Conservation (phyloP, 176 grass and related monocot species). For the Puccinellia tenuiflora region DNA sequence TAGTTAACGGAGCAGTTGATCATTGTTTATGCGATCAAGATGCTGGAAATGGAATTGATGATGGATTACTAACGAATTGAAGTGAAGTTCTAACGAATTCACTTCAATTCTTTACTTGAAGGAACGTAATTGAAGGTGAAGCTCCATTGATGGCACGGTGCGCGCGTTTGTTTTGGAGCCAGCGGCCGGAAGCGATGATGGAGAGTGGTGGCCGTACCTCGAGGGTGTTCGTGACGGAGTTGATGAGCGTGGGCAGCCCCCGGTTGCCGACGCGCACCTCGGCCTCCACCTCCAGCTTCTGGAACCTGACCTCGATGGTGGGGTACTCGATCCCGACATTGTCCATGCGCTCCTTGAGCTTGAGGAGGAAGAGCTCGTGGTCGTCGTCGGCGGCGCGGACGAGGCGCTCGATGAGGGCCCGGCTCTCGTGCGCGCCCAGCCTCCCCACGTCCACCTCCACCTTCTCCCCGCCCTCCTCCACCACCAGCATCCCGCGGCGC, state of each 20-base stretch:
- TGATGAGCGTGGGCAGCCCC: conserved; percentile 61
- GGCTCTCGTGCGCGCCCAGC: conserved; percentile 45
- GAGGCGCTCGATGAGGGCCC: conserved; percentile 60
- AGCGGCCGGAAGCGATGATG: neutral
- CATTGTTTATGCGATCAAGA: neutral
- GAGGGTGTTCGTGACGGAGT: conserved; percentile 65
- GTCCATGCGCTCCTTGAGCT: conserved; percentile 78
- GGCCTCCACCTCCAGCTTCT: conserved; percentile 48
- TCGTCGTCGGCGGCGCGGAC: conserved; percentile 70
- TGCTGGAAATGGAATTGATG: neutral
- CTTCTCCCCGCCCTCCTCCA: conserved; percentile 24
- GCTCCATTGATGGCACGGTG: neutral
- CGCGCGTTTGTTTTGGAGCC: neutral
- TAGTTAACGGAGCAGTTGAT: neutral
- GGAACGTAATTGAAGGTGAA: neutral
- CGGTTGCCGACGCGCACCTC: conserved; percentile 57
- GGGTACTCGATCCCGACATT: conserved; percentile 68
- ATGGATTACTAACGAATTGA: too few species aligned
- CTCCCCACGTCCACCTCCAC: conserved; percentile 52
- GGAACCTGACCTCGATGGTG: conserved; percentile 74
- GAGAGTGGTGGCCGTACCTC: conserved; percentile 35
- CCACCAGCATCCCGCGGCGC: conserved; percentile 44
- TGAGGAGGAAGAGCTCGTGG: conserved; percentile 68
- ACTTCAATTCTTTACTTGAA: too few species aligned
- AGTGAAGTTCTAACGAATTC: too few species aligned